Conservation (phyloP, 805 yeast species). For the Hanseniaspora meyeri region DNA sequence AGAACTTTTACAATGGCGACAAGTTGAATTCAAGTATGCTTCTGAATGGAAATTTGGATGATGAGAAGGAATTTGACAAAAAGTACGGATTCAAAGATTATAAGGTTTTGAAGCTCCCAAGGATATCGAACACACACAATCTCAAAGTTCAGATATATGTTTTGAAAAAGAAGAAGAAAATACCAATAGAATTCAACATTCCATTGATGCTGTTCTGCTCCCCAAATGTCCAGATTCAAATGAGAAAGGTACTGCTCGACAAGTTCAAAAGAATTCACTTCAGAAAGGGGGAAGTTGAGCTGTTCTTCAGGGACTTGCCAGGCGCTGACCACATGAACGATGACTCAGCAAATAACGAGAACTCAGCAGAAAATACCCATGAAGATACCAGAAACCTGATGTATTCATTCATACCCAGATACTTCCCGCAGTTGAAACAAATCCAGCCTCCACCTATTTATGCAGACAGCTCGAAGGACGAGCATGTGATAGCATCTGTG, state of each 20-base stretch:
- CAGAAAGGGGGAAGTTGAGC: slow-evolving; percentile 28
- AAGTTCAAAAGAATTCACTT: slow-evolving; percentile 33
- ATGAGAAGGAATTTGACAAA: background rate
- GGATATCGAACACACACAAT: slow-evolving; percentile 9
- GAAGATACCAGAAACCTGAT: slow-evolving; percentile 2
- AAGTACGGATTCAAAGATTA: background rate
- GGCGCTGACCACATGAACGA: background rate
- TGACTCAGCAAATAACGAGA: background rate
- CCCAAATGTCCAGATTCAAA: slow-evolving; percentile 57
- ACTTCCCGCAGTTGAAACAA: slow-evolving; percentile 13
- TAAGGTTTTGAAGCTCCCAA: slow-evolving; percentile 6
- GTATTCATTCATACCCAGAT: slow-evolving; percentile 11
- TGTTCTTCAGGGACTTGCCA: slow-evolving; percentile 20
- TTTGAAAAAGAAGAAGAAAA: slow-evolving; percentile 46
- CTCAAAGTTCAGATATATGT: background rate
- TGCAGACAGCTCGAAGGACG: slow-evolving; percentile 20
- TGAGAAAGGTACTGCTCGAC: slow-evolving; percentile 30
- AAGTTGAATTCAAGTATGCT: slow-evolving; percentile 20
- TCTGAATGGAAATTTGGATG: background rate
- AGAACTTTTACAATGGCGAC: slow-evolving; percentile 25
- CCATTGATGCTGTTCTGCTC: slow-evolving; percentile 62
- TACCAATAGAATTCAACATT: slow-evolving; percentile 69
- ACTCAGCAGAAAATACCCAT: background rate
- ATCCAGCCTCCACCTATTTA: slow-evolving; percentile 18
- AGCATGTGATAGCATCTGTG: background rate